These are phyloP conservation scores for Eimeria praecox DNA, from an alignment of 169 alveolate genomes.

Conservation along the genomic window DNA sequence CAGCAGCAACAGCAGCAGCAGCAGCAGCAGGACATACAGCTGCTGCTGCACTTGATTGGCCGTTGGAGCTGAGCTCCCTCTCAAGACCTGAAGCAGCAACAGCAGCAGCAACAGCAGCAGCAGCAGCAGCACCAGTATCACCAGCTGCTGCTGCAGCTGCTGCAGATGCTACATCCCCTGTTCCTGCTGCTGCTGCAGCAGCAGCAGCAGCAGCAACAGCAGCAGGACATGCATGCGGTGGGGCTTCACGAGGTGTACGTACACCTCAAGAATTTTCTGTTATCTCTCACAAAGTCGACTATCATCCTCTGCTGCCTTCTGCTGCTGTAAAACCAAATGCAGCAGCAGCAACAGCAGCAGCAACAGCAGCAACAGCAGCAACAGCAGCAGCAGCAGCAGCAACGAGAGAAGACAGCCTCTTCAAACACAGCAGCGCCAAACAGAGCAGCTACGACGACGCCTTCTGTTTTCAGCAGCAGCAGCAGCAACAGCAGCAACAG, in stretches of 20 bases:
- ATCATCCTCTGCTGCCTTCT: constrained; percentile 29
- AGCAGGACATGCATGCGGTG: neutral
- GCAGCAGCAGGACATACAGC: neutral
- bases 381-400: constrained; percentile 21
- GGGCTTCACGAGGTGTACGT: neutral
- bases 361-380: neutral
- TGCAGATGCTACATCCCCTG: neutral
- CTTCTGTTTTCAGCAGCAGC: neutral
- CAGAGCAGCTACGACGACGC: too few relatives aligned
- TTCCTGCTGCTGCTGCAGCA: neutral
- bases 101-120: constrained; percentile 42
- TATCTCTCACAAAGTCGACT: neutral
- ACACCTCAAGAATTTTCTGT: neutral
- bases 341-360: constrained; percentile 34
- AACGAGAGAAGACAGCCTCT: constrained; percentile 6
- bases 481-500: neutral
- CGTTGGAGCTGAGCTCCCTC: too few relatives aligned
- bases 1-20: constrained; percentile 18
- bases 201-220: neutral
- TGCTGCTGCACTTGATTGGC: neutral
- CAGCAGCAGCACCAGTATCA: neutral
- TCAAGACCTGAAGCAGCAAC: neutral
- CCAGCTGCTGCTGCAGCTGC: neutral
- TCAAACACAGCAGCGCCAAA: too few relatives aligned
- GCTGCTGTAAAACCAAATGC: neutral